Evolutionary conservation across 164 flowering plant species (phyloP).

Genomic region (Nelumbo lutea): DNA sequence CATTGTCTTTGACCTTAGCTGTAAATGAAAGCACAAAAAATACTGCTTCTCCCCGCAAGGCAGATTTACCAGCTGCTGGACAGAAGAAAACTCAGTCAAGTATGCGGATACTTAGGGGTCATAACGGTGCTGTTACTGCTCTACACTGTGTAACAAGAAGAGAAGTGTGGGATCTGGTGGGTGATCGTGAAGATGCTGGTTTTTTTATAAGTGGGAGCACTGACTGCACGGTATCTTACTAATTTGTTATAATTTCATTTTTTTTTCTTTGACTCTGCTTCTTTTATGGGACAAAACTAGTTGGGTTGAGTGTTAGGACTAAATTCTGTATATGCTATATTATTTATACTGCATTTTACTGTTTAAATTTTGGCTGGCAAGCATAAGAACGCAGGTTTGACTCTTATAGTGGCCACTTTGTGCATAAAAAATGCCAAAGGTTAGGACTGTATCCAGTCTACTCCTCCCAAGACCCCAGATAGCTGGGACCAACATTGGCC

Average conservation of each 20-base stretch:
- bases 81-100: slow-evolving; percentile 74
- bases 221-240: slow-evolving; percentile 67
- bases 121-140: slow-evolving; percentile 87
- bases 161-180: slow-evolving; percentile 98
- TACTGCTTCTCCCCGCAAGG: slow-evolving; percentile 43
- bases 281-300: not conserved
- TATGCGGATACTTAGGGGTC: slow-evolving; percentile 81
- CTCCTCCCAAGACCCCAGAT: too few relatives aligned
- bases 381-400: too few relatives aligned
- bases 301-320: too few relatives aligned
- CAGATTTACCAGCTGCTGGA: slow-evolving; percentile 49
- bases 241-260: not conserved
- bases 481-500: too few relatives aligned
- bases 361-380: too few relatives aligned
- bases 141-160: slow-evolving; percentile 94
- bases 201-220: slow-evolving; percentile 97
- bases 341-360: too few relatives aligned
- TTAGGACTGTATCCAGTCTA: too few relatives aligned
- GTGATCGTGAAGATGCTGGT: slow-evolving; percentile 99
- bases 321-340: too few relatives aligned
- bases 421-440: too few relatives aligned
- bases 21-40: slow-evolving; percentile 50
- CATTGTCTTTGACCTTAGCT: slow-evolving; percentile 25
- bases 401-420: too few relatives aligned
- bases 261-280: not conserved